Conservation (phyloP, 108 stramenopile species). For the Thalassiosira profunda region DNA sequence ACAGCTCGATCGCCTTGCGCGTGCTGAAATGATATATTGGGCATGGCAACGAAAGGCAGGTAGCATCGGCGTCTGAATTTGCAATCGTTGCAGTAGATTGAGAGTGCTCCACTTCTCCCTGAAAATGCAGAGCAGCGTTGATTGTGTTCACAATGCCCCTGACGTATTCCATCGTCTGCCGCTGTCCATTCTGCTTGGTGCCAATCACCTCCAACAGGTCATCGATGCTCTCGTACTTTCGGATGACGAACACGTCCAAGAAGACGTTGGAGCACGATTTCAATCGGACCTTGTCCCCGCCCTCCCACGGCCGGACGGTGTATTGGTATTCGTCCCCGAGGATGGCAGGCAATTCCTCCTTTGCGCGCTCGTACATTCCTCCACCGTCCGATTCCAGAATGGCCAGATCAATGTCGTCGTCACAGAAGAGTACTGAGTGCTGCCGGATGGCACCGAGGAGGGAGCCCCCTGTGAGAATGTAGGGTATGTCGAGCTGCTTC, state of each 20-base stretch:
- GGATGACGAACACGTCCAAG: conserved; percentile 66
- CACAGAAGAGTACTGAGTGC: conserved; percentile 78
- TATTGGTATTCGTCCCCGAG: conserved; percentile 48
- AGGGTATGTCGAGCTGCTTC: conserved; percentile 43
- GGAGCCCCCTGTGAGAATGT: conserved; percentile 75
- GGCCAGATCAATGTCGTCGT: conserved; percentile 83
- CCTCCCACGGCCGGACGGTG: conserved; percentile 64
- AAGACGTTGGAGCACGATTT: conserved; percentile 57
- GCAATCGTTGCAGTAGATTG: neutral
- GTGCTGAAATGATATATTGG: conserved; percentile 77
- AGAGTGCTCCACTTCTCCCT: conserved; percentile 9
- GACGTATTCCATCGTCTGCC: conserved; percentile 52
- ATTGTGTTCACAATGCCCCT: conserved; percentile 42
- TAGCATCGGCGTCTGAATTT: too few species aligned
- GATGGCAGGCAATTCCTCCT: conserved; percentile 30
- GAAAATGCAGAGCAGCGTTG: conserved; percentile 4
- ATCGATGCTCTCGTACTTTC: conserved; percentile 43
- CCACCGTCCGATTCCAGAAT: conserved; percentile 46
- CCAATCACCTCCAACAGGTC: conserved; percentile 54
- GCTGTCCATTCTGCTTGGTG: conserved; percentile 63
- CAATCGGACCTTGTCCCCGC: conserved; percentile 67
- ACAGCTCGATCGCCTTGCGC: conserved; percentile 78
- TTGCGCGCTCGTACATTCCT: conserved; percentile 43
- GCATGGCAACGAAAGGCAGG: conserved; percentile 31
- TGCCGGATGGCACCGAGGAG: conserved; percentile 75